Conservation (phyloP, 495 filamentous ascomycete genomes). For the Cenococcum geophilum region DNA sequence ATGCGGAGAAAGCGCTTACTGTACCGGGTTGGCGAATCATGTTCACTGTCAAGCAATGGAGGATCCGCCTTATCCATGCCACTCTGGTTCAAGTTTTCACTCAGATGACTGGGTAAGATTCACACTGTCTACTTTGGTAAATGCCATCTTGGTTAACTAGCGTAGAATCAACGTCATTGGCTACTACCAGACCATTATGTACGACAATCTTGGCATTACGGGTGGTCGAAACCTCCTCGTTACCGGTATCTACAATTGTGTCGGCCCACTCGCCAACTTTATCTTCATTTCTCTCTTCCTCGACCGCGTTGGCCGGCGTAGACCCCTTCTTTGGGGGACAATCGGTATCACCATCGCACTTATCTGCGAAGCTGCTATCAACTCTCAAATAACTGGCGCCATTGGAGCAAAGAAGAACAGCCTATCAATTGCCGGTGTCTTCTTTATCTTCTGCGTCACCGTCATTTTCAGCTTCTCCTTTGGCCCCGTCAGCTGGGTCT, state of each 20-base stretch:
- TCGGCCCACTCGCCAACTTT: conserved; percentile 48
- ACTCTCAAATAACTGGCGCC: conserved; percentile 42
- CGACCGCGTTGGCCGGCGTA: conserved; percentile 59
- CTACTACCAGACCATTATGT: conserved; percentile 57
- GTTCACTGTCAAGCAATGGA: conserved; percentile 55
- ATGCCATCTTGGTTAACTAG: neutral
- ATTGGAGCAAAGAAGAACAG: conserved; percentile 45
- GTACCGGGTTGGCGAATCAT: conserved; percentile 63
- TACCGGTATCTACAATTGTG: conserved; percentile 55
- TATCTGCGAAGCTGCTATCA: conserved; percentile 50
- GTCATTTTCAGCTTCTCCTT: conserved; percentile 59
- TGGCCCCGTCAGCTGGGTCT: conserved; percentile 60
- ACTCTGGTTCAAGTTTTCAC: conserved; percentile 59
- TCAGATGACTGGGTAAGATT: conserved; percentile 64
- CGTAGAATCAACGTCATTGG: conserved; percentile 47
- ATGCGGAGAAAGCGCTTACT: conserved; percentile 52
- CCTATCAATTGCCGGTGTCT: conserved; percentile 66
- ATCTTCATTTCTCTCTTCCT: conserved; percentile 48
- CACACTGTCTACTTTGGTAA: conserved; percentile 35
- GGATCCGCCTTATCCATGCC: conserved; percentile 62
- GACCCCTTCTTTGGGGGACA: conserved; percentile 60
- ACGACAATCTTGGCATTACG: conserved; percentile 51
- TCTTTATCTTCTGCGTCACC: conserved; percentile 65
- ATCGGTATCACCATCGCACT: conserved; percentile 50
- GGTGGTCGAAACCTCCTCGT: conserved; percentile 49